Base-by-base conservation (phyloP, 768 basidiomycete genomes). In the Mycena filopes region DNA sequence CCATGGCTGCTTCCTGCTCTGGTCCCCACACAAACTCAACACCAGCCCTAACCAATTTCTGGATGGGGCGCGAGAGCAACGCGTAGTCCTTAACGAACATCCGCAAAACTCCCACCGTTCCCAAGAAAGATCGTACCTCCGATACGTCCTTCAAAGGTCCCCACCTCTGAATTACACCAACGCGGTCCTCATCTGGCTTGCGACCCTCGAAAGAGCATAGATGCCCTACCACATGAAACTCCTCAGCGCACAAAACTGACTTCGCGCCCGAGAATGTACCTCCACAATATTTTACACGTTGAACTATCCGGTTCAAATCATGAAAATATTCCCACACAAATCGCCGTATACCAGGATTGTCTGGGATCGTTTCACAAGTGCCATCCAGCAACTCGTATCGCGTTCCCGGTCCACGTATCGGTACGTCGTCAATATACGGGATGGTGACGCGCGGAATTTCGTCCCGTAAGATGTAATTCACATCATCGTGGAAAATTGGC, bases 1-100 rank as follows among this genome's bases (percentile, higher is more conserved):
- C 0, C 21, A 29, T 0, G 73, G 57, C 45, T 26, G 15, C 2
- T 16, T 54, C 38, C 38, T 65, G 57, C 38, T 59, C 57, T 23
- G 65, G 72, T 58, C 71, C 75, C 81, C 82, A 83, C 48, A 83
- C 83, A 21, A 83, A 46, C 80, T 78, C 81, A 82, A 55, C 10
- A 21, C 38, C 20, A 31, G 46, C 29, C 4, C 28, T 21, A 25
- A 28, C 25, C 28, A 48, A 48, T 26, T 23, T 48, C 18, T 43
- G 42, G 3, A 43, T 43, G 1, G 42, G 42, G 9, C 42, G 7
- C 20, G 42, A 16, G 2, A 43, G 42, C 42, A 43, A 21, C 2
- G 40, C 26, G 21, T 42, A 55, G 4, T 31, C 38, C 16, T 29
- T 42, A 2, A 55, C 29, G 16, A 42, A 55, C 54, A 43, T 42